These are phyloP conservation scores for Tricholoma hemisulphureum DNA, from an alignment of 768 basidiomycete species.

Conservation along the genomic window DNA sequence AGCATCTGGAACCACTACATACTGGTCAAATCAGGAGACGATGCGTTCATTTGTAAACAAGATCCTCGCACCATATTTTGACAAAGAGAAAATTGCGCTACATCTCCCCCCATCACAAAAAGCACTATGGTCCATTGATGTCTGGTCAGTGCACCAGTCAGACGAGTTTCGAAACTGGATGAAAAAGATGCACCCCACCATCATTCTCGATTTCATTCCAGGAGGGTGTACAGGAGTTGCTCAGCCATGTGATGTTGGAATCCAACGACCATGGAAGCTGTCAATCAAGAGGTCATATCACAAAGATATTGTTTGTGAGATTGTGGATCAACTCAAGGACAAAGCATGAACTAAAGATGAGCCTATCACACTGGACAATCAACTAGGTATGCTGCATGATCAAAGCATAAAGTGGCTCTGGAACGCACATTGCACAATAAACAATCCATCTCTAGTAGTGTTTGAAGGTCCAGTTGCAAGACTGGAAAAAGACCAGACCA, in stretches of 20 bases:
- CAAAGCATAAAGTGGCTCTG: neutral
- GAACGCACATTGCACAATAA: neutral
- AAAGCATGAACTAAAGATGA: neutral
- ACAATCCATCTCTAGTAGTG: constrained; percentile 1
- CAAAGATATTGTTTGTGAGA: constrained; percentile 30
- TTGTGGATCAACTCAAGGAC: neutral
- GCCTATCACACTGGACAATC: neutral
- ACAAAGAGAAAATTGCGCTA: constrained; percentile 9
- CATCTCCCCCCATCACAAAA: constrained; percentile 13
- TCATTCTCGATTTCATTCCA: constrained; percentile 30
- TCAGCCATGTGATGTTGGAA: constrained; percentile 37
- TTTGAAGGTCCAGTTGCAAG: too few relatives aligned
- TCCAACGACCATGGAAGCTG: constrained; percentile 38
- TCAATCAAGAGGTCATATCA: constrained; percentile 31
- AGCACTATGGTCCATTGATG: constrained; percentile 20
- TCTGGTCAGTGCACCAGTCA: constrained; percentile 34
- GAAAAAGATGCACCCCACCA: constrained; percentile 21
- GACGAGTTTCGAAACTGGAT: constrained; percentile 30
- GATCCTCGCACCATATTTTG: constrained; percentile 23
- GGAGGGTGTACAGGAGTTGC: constrained; percentile 31
- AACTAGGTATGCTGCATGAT: neutral
- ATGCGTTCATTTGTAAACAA: constrained; percentile 21
- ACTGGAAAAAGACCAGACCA: too few relatives aligned
- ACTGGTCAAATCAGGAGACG: constrained; percentile 27
- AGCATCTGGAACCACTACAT: constrained; percentile 19